Base-by-base conservation (phyloP, 176 grass and related monocot species). In the Juncus inflexus region DNA sequence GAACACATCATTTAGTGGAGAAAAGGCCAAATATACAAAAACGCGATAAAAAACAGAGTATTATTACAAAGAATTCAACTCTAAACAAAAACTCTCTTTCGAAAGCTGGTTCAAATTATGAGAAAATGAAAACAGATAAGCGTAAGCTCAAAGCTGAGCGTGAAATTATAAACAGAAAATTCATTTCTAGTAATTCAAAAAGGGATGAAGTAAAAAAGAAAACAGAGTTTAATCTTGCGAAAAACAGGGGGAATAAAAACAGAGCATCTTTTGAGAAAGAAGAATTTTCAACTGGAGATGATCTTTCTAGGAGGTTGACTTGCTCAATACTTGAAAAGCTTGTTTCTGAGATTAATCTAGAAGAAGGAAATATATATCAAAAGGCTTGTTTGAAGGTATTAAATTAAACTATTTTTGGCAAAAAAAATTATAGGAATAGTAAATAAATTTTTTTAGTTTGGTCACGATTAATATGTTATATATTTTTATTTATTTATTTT, bases 311-410 rank as follows among this genome's bases (percentile, higher is more conserved):
- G 67, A 87, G 67, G 58, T 78, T 80, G 75, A 77, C 69, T 15
- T 64, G 9, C 9, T 56, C 69, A 35, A 16, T 83, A 67, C 82
- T 95, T 57, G 78, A 89, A 73, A 45, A 85, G n/a, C 82, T 95
- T 51, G 81, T 85, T 61, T 72, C 76, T 45, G 81, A 65, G 50
- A 69, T 95, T 54, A 78, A 41, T 47, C 5, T 15, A 6, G 67
- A 70, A 42, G 43, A 47, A 47, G 43, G 9, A 47, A 47, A 47
- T 9, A 47, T 47, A 47, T 47, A 47, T 47, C 43, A 47, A 47
- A 47, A 47, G 43, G 43, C 43, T 47, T 47, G 43, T 47, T 47
- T 47, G 9, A 47, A 47, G 43, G 43, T 47, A 6, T 47, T 28
- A 28, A 47, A 47, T 47, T 6, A 47, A 6, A 47, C 43, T 47